A percentile compares a stretch with the other conserved stretches of the same genome.
Evolutionary conservation across 495 filamentous ascomycete genomes (phyloP).

Genomic region (Xylaria acuta): DNA sequence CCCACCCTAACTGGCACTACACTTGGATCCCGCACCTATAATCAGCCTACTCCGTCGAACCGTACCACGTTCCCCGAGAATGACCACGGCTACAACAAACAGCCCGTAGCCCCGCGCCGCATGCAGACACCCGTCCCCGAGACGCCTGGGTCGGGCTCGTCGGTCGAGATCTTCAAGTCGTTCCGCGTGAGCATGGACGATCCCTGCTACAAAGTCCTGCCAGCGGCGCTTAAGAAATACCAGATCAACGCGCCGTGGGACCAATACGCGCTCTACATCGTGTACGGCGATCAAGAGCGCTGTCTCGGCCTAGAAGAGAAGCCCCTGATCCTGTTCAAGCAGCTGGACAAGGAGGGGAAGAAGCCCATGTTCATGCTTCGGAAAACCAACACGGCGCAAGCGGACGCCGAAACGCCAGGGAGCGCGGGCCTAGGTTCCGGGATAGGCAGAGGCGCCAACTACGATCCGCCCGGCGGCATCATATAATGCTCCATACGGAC

Average conservation of each 20-base stretch:
- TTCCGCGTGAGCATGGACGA: slow-evolving; percentile 98
- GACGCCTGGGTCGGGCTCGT: slow-evolving; percentile 55
- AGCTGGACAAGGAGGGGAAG: slow-evolving; percentile 91
- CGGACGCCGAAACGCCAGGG: slow-evolving; percentile 50
- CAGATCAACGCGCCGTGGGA: slow-evolving; percentile 98
- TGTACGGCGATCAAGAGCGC: slow-evolving; percentile 95
- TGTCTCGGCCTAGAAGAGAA: slow-evolving; percentile 91
- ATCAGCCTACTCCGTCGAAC: slow-evolving; percentile 52
- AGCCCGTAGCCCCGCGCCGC: slow-evolving; percentile 49
- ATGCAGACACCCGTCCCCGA: slow-evolving; percentile 60
- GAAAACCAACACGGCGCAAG: slow-evolving; percentile 61
- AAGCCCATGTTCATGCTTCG: slow-evolving; percentile 99
- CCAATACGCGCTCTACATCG: slow-evolving; percentile 96
- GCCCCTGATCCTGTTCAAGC: slow-evolving; percentile 94
- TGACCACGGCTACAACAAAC: slow-evolving; percentile 56
- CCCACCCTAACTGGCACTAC: slow-evolving; percentile 54
- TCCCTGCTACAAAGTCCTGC: slow-evolving; percentile 95
- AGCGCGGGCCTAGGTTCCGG: slow-evolving; percentile 55
- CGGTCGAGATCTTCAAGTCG: slow-evolving; percentile 95
- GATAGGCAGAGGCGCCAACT: slow-evolving; percentile 42
- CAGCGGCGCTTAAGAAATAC: slow-evolving; percentile 95
- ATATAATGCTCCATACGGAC: slow-evolving; percentile 45
- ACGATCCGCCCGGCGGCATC: slow-evolving; percentile 63
- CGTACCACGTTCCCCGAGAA: slow-evolving; percentile 56
- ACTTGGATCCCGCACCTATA: slow-evolving; percentile 63